Evolutionary conservation across 352 stramenopile genomes (phyloP).

Genomic region (Pythium periplocum): DNA sequence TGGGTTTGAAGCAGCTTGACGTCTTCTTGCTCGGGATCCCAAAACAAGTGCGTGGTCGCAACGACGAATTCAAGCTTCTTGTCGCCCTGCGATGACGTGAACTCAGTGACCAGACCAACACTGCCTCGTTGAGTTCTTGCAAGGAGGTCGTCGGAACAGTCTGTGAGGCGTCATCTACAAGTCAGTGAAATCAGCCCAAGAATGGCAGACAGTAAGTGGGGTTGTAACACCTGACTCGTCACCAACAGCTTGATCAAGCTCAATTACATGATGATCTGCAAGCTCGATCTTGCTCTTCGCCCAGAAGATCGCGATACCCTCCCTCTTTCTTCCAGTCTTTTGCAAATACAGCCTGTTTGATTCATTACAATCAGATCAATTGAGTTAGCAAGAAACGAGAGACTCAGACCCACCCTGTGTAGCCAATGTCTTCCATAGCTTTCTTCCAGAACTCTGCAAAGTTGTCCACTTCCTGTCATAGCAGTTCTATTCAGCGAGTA

Average conservation of each 20-base stretch:
- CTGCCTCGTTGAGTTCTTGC: conserved; percentile 41
- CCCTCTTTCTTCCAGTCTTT: conserved; percentile 54
- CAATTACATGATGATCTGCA: conserved; percentile 32
- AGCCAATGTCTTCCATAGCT: conserved; percentile 55
- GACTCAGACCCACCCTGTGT: conserved; percentile 35
- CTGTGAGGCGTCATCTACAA: conserved; percentile 15
- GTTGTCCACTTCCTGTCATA: conserved; percentile 65
- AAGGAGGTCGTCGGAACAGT: conserved; percentile 48
- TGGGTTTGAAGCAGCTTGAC: conserved; percentile 75
- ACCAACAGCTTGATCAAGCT: conserved; percentile 42
- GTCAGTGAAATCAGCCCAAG: not conserved
- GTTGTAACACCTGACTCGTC: conserved; percentile 43
- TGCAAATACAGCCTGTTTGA: conserved; percentile 54
- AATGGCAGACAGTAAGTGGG: not conserved
- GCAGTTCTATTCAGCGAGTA: not conserved
- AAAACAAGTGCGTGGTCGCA: conserved; percentile 84
- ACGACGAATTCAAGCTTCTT: conserved; percentile 42
- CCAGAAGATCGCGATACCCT: conserved; percentile 78
- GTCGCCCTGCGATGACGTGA: conserved; percentile 19
- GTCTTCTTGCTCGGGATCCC: conserved; percentile 77
- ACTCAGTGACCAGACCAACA: conserved; percentile 53
- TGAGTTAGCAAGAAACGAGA: too few relatives aligned
- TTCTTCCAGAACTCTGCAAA: conserved; percentile 66
- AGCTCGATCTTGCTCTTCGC: conserved; percentile 39
- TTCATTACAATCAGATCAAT: too few relatives aligned